Evolutionary conservation across 169 alveolate genomes (phyloP), one percentile per base, ranked within the genome.

Genomic region (Plasmodium cynomolgi): DNA sequence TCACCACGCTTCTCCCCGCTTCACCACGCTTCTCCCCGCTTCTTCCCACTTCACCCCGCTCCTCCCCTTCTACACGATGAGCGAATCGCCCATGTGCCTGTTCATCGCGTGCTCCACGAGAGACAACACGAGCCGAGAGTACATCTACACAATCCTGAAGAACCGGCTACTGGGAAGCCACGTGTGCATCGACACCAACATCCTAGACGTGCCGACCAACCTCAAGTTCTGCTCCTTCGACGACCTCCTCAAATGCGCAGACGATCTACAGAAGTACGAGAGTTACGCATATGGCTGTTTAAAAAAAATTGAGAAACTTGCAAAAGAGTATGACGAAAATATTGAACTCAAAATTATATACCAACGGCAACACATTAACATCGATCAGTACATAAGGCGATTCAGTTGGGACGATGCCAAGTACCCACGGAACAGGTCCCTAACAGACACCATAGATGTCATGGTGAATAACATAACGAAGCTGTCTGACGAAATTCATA

Each of bases 331-430:
- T 44, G 97, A 96, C 88, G 97, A 94, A 58, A 93, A 75, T 31
- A 95, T 93, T 47, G 98, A 95, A 77, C 84, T 96, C 37, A 96
- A 95, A 73, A 96, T 97, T 68, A 95, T 95, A 84, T 95, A 94
- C 93, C 97, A 96, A 74, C 96, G 98, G 20, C 96, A 97, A 39
- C 97, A 96, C 85, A 95, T 92, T 31, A 95, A 97, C 23, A 84
- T 97, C 1, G 95, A 93, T 81, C 97, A 96, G 47, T 97, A 97
- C 92, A 92, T 98, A 62, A 88, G 96, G 75, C 47, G 96, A 1
- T 98, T 98, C 95, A 93, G 93, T 72, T 98, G 99, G 99, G 98
- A 98, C 58, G 98, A 98, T 93, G 97, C 97, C 23, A 96, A 97
- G 81, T 98, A 96, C 92, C 99, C 99, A 4, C 94, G 97, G 81